Evolutionary conservation across 169 alveolate species (phyloP).

Genomic region (Plasmodium ovale): DNA sequence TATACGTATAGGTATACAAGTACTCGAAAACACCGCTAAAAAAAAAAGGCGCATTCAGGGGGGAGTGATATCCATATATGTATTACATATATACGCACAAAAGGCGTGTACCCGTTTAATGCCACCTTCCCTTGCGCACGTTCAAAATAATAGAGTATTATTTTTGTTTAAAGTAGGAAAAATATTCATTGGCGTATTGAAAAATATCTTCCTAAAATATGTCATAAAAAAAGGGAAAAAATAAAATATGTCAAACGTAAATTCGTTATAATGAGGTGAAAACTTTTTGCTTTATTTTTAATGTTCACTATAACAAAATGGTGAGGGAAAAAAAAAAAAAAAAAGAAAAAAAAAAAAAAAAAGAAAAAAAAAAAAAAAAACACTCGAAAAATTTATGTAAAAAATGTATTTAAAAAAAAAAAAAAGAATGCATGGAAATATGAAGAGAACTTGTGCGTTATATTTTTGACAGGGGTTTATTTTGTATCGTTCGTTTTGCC

Average conservation of each 20-base stretch:
- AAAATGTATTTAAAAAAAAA: slow-evolving; percentile 6
- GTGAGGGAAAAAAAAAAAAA: not conserved
- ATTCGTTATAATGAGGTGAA: not conserved
- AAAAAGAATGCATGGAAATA: too few relatives aligned
- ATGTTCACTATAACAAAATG: not conserved
- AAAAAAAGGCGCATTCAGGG: too few relatives aligned
- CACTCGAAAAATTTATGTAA: not conserved
- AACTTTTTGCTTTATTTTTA: not conserved
- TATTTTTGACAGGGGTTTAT: too few relatives aligned
- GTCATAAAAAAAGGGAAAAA: not conserved
- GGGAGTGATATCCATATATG: too few relatives aligned
- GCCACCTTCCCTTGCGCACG: slow-evolving; percentile 19
- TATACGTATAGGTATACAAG: slow-evolving; percentile 5
- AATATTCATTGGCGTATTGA: slow-evolving; percentile 76
- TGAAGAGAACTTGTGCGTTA: too few relatives aligned
- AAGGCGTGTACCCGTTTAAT: not conserved
- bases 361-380: not conserved
- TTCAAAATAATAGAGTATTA: slow-evolving; percentile 29
- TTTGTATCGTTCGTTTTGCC: too few relatives aligned
- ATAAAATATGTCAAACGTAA: slow-evolving; percentile 1
- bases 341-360: not conserved
- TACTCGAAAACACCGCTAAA: slow-evolving; percentile 1
- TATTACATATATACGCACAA: not conserved
- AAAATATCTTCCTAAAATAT: slow-evolving; percentile 67
- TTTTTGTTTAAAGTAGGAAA: slow-evolving; percentile 70